Base-by-base conservation (phyloP, 371 early-diverging fungal species). In the Nematocida displodere region DNA sequence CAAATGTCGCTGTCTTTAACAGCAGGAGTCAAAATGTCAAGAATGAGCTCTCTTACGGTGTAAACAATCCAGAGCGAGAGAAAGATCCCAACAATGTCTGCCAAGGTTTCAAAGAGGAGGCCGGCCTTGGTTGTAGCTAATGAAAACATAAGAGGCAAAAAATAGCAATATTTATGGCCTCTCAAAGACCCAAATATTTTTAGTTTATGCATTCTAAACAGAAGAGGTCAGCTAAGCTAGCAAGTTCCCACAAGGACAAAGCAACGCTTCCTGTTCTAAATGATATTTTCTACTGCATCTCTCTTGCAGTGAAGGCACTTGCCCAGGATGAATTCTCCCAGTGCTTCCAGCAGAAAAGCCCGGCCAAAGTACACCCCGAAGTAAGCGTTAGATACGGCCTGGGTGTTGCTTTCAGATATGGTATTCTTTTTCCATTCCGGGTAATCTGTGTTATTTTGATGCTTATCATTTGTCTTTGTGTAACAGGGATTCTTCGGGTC, bases 251-350 rank as follows among this genome's bases (percentile, higher is more conserved):
- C 17, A 56, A 56, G 8, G 29, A 46, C 46, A 47, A 7, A 13
- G 46, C 22, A 24, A 8, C 48, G 11, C 20, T 49, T 4, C 62
- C 59, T 4, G 28, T 71, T n/a, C 61, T 71, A 17, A n/a, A 44
- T n/a, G 75, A 71, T 34, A 56, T 71, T 49, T 37, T 71, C 13
- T 71, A 71, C 62, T 71, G 75, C 42, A 71, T 52, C 15, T 46
- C 59, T 24, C 75, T 71, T 7, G 61, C 59, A 39, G 75, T 58
- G n/a, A 71, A 71, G 29, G 75, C 75, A 11, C 22, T 71, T 26
- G 48, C 61, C n/a, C 75, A 50, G 31, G 75, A 71, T 44, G 75
- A 71, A 22, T 71, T 71, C 33, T 71, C 75, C 13, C 44, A 42
- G 48, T 71, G 75, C 40, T 71, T 71, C 46, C 59, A 71, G 59